These are phyloP conservation scores for Leccinum barrowsii DNA, from an alignment of 768 basidiomycete species.

Conservation along the genomic window DNA sequence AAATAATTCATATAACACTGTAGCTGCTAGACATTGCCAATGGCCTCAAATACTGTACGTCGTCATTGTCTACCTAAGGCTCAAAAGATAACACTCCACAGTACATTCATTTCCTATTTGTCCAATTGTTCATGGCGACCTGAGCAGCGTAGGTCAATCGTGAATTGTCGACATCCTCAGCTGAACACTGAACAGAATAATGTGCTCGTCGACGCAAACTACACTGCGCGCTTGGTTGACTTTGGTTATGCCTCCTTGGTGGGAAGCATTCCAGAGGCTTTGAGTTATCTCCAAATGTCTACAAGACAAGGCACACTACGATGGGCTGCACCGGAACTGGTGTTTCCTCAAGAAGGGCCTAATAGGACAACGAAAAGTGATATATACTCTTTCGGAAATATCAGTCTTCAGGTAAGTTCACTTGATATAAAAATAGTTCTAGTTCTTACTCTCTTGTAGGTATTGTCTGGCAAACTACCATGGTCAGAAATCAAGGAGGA, in stretches of 20 bases:
- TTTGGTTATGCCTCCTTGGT: not conserved
- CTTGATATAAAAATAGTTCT: not conserved
- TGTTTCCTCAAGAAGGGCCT: not conserved
- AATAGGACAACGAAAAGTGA: not conserved
- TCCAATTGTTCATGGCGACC: not conserved
- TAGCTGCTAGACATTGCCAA: not conserved
- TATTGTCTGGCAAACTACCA: not conserved
- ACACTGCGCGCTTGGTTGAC: not conserved
- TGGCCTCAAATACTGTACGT: not conserved
- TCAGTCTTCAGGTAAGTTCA: not conserved
- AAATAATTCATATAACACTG: not conserved
- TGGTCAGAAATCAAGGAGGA: not conserved
- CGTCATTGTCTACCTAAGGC: not conserved
- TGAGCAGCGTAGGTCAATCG: not conserved
- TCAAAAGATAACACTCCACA: not conserved
- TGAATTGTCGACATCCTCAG: not conserved
- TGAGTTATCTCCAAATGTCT: not conserved
- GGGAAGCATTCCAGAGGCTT: not conserved
- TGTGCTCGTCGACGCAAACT: not conserved
- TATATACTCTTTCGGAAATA: not conserved
- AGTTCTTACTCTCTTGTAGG: not conserved
- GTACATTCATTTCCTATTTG: not conserved
- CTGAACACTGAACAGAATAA: not conserved
- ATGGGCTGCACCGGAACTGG: not conserved
- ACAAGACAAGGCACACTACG: not conserved